phyloP scores from a whole-genome alignment of 1,139 yeast genomes.

The Nematodospora anomalae region DNA sequence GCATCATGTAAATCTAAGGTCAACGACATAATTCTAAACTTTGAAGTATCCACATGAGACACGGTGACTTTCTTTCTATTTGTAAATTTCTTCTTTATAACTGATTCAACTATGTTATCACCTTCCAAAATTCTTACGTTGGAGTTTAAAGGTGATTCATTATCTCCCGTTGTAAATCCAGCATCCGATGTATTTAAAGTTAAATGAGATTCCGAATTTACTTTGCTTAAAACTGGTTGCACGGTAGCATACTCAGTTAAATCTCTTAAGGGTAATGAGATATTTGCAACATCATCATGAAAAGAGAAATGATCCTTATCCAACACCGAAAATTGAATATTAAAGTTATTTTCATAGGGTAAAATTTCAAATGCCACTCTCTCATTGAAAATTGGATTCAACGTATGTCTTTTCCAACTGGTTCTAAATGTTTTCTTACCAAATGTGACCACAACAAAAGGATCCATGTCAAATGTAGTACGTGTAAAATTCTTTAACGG shows the following conservation, averaged over 20 bases:
- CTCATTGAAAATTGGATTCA: slow-evolving; percentile 83
- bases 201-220: slow-evolving; percentile 1
- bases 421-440: slow-evolving; percentile 89
- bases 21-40: slow-evolving; percentile 44
- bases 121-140: slow-evolving; percentile 30
- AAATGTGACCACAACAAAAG: slow-evolving; percentile 88
- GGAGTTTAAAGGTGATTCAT: slow-evolving; percentile 17
- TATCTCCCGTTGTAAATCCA: slow-evolving; percentile 16
- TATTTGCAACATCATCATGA: slow-evolving; percentile 78
- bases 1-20: slow-evolving; percentile 27
- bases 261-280: slow-evolving; percentile 53
- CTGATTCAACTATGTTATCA: slow-evolving; percentile 29
- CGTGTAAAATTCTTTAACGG: slow-evolving; percentile 60
- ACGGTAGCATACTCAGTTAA: slow-evolving; percentile 28
- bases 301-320: slow-evolving; percentile 83
- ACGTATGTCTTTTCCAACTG: slow-evolving; percentile 78
- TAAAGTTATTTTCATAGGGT: slow-evolving; percentile 62
- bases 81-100: slow-evolving; percentile 29
- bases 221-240: slow-evolving; percentile 2
- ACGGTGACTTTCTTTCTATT: slow-evolving; percentile 27
- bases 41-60: slow-evolving; percentile 40
- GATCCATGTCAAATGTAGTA: slow-evolving; percentile 92
- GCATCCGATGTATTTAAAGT: neutral
- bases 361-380: slow-evolving; percentile 75
- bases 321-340: slow-evolving; percentile 68